A percentile compares a stretch with the other conserved stretches of the same genome.
phyloP scores from a whole-genome alignment of 768 basidiomycete species.

The Mycena metata region DNA sequence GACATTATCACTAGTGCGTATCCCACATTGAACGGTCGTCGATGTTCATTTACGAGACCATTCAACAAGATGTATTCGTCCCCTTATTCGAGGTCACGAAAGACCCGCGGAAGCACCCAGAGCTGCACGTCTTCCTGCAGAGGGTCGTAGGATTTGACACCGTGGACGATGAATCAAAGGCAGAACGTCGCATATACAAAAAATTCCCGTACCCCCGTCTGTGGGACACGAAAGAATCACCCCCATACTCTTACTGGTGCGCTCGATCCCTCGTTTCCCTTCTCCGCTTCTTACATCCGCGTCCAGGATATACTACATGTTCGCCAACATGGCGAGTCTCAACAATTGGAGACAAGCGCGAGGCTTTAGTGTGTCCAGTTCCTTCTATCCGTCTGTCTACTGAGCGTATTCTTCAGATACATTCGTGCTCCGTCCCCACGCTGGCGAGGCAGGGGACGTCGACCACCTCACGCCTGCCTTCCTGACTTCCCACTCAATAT shows the following conservation, averaged over 20 bases:
- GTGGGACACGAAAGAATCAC: constrained; percentile 92
- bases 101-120: constrained; percentile 90
- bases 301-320: constrained; percentile 95
- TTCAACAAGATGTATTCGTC: constrained; percentile 83
- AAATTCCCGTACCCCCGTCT: constrained; percentile 93
- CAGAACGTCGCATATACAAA: constrained; percentile 90
- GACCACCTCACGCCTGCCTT: constrained; percentile 98
- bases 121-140: constrained; percentile 94
- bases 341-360: constrained; percentile 91
- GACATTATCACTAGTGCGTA: constrained; percentile 88
- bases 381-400: constrained; percentile 17
- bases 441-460: constrained; percentile 97
- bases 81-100: constrained; percentile 97
- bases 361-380: constrained; percentile 89
- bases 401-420: constrained; percentile 73
- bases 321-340: constrained; percentile 93
- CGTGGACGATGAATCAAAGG: constrained; percentile 85
- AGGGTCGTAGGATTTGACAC: constrained; percentile 97
- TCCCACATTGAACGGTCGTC: not conserved
- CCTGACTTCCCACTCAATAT: constrained; percentile 97
- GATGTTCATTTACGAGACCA: not conserved
- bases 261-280: constrained; percentile 36
- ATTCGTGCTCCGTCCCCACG: constrained; percentile 96
- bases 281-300: constrained; percentile 8
- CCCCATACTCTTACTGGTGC: constrained; percentile 96